Evolutionary conservation across 495 filamentous ascomycete genomes (phyloP).

Genomic region (Penicillium manginii): DNA sequence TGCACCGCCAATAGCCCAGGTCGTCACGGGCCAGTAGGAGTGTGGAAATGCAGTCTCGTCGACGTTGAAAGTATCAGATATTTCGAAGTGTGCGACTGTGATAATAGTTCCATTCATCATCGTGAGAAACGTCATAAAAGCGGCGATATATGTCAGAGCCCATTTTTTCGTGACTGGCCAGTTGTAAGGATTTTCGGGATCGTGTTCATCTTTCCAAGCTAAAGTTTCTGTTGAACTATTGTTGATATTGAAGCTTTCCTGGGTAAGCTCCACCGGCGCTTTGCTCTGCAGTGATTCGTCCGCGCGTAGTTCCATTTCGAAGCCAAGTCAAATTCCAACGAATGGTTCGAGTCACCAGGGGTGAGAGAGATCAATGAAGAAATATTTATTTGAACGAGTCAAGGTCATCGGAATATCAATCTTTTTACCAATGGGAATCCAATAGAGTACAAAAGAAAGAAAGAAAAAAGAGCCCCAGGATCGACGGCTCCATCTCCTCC

Average conservation of each 20-base stretch:
- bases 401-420: not conserved
- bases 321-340: too few relatives aligned
- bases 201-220: constrained; percentile 54
- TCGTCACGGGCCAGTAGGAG: constrained; percentile 55
- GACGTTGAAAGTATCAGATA: constrained; percentile 45
- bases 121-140: constrained; percentile 35
- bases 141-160: constrained; percentile 29
- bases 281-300: not conserved
- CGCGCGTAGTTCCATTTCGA: too few relatives aligned
- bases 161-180: constrained; percentile 57
- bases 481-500: not conserved
- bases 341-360: too few relatives aligned
- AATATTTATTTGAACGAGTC: not conserved
- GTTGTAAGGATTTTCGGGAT: constrained; percentile 63
- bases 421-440: not conserved
- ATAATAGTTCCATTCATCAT: constrained; percentile 51
- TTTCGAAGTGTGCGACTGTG: constrained; percentile 41
- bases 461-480: not conserved
- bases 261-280: not conserved
- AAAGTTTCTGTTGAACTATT: constrained; percentile 4
- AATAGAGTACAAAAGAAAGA: not conserved
- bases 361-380: too few relatives aligned
- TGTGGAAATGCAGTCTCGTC: constrained; percentile 52
- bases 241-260: not conserved
- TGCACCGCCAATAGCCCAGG: constrained; percentile 56